These are phyloP conservation scores for Alternaria sp. DNA, from an alignment of 2,329 filamentous ascomycete genomes.

Conservation along the genomic window DNA sequence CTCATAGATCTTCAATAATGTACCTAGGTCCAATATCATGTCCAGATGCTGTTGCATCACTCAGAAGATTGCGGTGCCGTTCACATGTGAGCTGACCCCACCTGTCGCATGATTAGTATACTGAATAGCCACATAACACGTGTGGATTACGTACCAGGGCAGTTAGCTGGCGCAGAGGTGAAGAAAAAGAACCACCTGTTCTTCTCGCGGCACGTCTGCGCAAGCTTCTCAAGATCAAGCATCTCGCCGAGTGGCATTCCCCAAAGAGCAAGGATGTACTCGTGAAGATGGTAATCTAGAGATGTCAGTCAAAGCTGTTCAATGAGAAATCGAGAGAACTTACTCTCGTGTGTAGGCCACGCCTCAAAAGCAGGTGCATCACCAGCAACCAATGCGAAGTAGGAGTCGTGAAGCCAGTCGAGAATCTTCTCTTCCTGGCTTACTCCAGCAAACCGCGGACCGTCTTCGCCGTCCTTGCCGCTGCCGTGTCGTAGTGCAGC, in stretches of 20 bases:
- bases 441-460: conserved; percentile 59
- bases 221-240: conserved; percentile 60
- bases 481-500: conserved; percentile 56
- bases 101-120: conserved; percentile 28
- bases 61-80: conserved; percentile 53
- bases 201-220: conserved; percentile 63
- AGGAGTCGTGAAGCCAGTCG: conserved; percentile 73
- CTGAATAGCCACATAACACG: background rate
- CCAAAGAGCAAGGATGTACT: conserved; percentile 51
- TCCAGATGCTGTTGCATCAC: background rate
- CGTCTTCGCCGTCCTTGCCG: conserved; percentile 48
- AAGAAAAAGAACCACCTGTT: conserved; percentile 69
- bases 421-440: conserved; percentile 64
- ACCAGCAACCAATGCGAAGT: conserved; percentile 71
- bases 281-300: conserved; percentile 46
- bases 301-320: conserved; percentile 8
- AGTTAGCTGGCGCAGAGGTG: conserved; percentile 67
- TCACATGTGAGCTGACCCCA: conserved; percentile 55
- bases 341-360: conserved; percentile 61
- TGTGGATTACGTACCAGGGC: conserved; percentile 54
- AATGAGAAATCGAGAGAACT: background rate
- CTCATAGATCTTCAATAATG: background rate
- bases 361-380: conserved; percentile 72
- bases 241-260: conserved; percentile 54
- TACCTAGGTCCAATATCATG: accelerated